A percentile compares a stretch with the other conserved stretches of the same genome.
Evolutionary conservation across 2,329 filamentous ascomycete species (phyloP).

Genomic region (Colletotrichum falcatum): DNA sequence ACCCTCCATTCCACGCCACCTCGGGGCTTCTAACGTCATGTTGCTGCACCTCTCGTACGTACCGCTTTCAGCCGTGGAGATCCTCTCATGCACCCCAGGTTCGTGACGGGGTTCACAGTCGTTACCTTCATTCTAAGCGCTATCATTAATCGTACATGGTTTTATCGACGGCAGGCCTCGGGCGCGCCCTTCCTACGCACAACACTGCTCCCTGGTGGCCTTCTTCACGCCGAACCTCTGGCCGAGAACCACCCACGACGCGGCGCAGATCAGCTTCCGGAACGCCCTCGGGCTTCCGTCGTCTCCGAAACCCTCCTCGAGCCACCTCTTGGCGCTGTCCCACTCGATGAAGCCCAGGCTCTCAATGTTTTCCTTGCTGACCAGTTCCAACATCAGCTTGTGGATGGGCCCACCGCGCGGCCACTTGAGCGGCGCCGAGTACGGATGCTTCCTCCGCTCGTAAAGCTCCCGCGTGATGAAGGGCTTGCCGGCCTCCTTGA

Average conservation of each 20-base stretch:
- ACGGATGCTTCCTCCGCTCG: slow-evolving; percentile 61
- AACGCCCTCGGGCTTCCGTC: slow-evolving; percentile 45
- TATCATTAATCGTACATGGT: not conserved
- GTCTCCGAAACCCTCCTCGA: slow-evolving; percentile 55
- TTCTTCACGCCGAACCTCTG: slow-evolving; percentile 37
- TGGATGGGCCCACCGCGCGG: slow-evolving; percentile 58
- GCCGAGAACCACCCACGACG: slow-evolving; percentile 31
- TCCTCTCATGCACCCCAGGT: not conserved
- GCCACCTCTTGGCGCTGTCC: slow-evolving; percentile 48
- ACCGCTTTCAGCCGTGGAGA: not conserved
- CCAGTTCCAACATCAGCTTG: slow-evolving; percentile 46
- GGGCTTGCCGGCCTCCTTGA: slow-evolving; percentile 55
- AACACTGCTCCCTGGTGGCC: slow-evolving; percentile 15
- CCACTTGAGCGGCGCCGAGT: slow-evolving; percentile 58
- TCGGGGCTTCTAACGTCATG: not conserved
- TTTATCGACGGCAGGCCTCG: not conserved
- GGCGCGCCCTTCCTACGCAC: not conserved
- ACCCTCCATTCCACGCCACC: not conserved
- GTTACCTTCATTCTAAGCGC: not conserved
- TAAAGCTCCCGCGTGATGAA: slow-evolving; percentile 63
- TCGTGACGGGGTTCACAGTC: not conserved
- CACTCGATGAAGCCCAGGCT: slow-evolving; percentile 56
- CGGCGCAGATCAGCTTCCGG: slow-evolving; percentile 28
- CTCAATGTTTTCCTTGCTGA: slow-evolving; percentile 53
- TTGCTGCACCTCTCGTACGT: not conserved